Percentiles rank a stretch among this genome's conserved stretches.
Conservation (phyloP, 192 early-diverging fungal species). For the Thoreauomyces humboldtii region DNA sequence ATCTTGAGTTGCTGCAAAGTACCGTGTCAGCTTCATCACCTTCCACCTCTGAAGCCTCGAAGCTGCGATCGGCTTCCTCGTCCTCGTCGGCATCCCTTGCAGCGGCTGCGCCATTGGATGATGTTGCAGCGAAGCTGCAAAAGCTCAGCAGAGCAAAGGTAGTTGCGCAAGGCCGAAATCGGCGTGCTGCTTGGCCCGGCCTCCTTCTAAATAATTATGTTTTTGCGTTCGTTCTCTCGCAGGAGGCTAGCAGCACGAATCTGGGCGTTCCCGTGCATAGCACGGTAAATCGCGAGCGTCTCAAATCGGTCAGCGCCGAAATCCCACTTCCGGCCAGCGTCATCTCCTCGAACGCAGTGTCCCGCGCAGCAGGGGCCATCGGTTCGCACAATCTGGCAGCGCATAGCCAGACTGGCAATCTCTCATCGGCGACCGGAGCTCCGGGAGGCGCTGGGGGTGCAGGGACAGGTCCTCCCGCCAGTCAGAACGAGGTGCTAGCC, state of each 20-base stretch:
- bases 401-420: too few species aligned
- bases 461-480: constrained; percentile 6
- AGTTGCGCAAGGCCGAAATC: too few species aligned
- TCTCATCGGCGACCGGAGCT: not conserved
- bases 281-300: too few species aligned
- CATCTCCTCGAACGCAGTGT: constrained; percentile 15
- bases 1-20: constrained; percentile 64
- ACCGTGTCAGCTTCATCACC: constrained; percentile 29
- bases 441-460: not conserved
- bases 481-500: constrained; percentile 71
- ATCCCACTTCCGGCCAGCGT: not conserved
- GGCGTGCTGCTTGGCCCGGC: too few species aligned
- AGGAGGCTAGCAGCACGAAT: too few species aligned
- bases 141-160: constrained; percentile 38
- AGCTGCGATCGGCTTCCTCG: not conserved
- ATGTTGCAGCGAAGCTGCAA: constrained; percentile 36
- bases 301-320: not conserved
- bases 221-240: too few species aligned
- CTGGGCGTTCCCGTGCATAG: too few species aligned
- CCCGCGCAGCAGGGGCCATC: constrained; percentile 10
- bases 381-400: too few species aligned
- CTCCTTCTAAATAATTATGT: too few species aligned
- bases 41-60: constrained; percentile 24
- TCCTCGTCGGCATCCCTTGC: too few species aligned
- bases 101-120: constrained; percentile 29